Evolutionary conservation across 495 filamentous ascomycete genomes (phyloP).

Genomic region (Penicillium herquei): DNA sequence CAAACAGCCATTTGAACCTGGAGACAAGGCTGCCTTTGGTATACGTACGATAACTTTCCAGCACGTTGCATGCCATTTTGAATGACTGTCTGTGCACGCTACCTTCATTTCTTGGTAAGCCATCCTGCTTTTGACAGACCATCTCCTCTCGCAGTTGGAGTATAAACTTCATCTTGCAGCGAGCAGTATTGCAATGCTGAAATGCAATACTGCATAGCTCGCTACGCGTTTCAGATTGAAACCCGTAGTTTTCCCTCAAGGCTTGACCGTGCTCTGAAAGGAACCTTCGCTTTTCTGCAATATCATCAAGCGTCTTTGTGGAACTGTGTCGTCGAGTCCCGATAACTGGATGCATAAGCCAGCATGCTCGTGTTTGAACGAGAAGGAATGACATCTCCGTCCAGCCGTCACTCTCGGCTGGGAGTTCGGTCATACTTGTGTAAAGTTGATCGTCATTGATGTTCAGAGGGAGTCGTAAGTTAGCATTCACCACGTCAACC

Average conservation of each 20-base stretch:
- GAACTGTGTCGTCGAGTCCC: slow-evolving; percentile 7
- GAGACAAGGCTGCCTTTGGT: slow-evolving; percentile 36
- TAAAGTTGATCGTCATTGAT: slow-evolving; percentile 16
- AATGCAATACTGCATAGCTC: slow-evolving; percentile 51
- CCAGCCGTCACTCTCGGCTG: slow-evolving; percentile 49
- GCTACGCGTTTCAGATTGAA: slow-evolving; percentile 22
- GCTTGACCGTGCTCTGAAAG: slow-evolving; percentile 37
- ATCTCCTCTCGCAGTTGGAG: slow-evolving; percentile 29
- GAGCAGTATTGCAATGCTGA: slow-evolving; percentile 35
- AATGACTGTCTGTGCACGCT: slow-evolving; percentile 35
- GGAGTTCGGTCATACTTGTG: slow-evolving; percentile 16
- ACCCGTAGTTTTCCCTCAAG: slow-evolving; percentile 35
- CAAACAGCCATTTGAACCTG: slow-evolving; percentile 56
- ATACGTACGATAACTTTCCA: slow-evolving; percentile 45
- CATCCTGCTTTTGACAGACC: slow-evolving; percentile 11
- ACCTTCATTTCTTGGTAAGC: slow-evolving; percentile 11
- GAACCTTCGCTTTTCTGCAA: slow-evolving; percentile 41
- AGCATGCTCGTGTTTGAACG: slow-evolving; percentile 35
- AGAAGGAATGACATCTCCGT: slow-evolving; percentile 75
- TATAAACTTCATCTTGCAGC: slow-evolving; percentile 24
- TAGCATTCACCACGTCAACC: slow-evolving; percentile 1
- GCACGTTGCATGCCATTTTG: slow-evolving; percentile 18
- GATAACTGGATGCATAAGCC: slow-evolving; percentile 8
- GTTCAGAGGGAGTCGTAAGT: slow-evolving; percentile 8
- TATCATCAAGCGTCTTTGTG: slow-evolving; percentile 15